Conservation (phyloP, 2,329 filamentous ascomycete species). For the Phaeosphaeria sp. region DNA sequence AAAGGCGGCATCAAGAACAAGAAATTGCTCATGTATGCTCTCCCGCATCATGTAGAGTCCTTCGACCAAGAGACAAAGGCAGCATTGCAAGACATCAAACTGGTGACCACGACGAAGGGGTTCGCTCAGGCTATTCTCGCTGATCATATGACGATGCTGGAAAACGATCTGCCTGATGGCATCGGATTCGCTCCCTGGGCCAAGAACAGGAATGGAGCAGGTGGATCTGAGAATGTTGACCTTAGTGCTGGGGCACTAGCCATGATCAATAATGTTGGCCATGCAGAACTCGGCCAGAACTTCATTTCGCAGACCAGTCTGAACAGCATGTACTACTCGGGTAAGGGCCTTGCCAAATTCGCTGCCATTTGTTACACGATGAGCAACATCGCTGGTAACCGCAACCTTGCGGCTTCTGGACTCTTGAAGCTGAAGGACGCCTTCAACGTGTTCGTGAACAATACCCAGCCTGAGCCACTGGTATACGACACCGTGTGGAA, state of each 20-base stretch:
- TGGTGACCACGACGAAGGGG: slow-evolving; percentile 89
- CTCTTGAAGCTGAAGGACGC: slow-evolving; percentile 59
- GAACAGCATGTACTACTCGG: slow-evolving; percentile 94
- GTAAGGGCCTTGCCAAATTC: slow-evolving; percentile 58
- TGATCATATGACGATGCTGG: slow-evolving; percentile 70
- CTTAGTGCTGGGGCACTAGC: slow-evolving; percentile 61
- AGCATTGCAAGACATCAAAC: slow-evolving; percentile 59
- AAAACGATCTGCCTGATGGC: slow-evolving; percentile 69
- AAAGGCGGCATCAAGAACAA: slow-evolving; percentile 68
- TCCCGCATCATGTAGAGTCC: slow-evolving; percentile 84
- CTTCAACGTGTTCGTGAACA: slow-evolving; percentile 58
- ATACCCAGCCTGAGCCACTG: slow-evolving; percentile 59
- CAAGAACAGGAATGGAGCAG: slow-evolving; percentile 49
- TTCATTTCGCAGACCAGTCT: slow-evolving; percentile 76
- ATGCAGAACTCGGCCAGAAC: slow-evolving; percentile 76
- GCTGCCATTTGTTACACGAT: slow-evolving; percentile 54
- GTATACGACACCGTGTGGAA: slow-evolving; percentile 73
- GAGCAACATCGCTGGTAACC: slow-evolving; percentile 67
- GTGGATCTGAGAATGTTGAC: slow-evolving; percentile 38
- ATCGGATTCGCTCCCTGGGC: slow-evolving; percentile 86
- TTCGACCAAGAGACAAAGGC: slow-evolving; percentile 68
- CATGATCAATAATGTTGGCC: slow-evolving; percentile 67
- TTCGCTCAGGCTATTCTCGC: slow-evolving; percentile 70
- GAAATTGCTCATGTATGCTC: slow-evolving; percentile 81
- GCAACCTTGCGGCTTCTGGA: slow-evolving; percentile 59